Conservation (phyloP, 2,329 filamentous ascomycete species). For the Neofusicoccum kwambonambiense region DNA sequence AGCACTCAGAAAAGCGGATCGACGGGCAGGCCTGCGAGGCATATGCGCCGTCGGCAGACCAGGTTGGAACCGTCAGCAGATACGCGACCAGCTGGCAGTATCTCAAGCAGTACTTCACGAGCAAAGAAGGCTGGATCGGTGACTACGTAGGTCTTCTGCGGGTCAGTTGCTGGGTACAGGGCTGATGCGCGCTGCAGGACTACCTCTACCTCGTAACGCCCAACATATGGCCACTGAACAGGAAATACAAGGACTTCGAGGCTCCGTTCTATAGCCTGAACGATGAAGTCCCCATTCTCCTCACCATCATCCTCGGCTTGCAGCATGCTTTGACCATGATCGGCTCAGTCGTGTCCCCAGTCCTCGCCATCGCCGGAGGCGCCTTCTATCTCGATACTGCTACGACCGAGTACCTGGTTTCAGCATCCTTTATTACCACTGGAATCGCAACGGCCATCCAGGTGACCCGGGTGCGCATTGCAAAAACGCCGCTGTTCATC, state of each 20-base stretch:
- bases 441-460: constrained; percentile 30
- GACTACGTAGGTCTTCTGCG: constrained; percentile 34
- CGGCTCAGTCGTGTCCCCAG: constrained; percentile 28
- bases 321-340: constrained; percentile 33
- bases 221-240: constrained; percentile 27
- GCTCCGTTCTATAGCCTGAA: constrained; percentile 30
- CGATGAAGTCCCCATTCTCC: constrained; percentile 27
- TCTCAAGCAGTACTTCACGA: neutral
- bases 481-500: constrained; percentile 29
- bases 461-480: constrained; percentile 28
- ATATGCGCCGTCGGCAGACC: neutral
- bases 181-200: constrained; percentile 27
- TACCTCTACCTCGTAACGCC: constrained; percentile 32
- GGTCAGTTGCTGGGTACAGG: neutral
- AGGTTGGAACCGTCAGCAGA: neutral
- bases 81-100: neutral
- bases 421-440: constrained; percentile 31
- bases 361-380: constrained; percentile 31
- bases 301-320: constrained; percentile 30
- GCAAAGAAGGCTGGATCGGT: constrained; percentile 38
- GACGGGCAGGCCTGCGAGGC: neutral
- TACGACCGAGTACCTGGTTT: constrained; percentile 29
- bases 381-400: constrained; percentile 29
- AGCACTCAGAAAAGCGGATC: neutral
- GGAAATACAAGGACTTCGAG: constrained; percentile 28